Evolutionary conservation across 495 filamentous ascomycete species (phyloP), one percentile per base, ranked within the genome.

Genomic region (Aspergillus taichungensis): DNA sequence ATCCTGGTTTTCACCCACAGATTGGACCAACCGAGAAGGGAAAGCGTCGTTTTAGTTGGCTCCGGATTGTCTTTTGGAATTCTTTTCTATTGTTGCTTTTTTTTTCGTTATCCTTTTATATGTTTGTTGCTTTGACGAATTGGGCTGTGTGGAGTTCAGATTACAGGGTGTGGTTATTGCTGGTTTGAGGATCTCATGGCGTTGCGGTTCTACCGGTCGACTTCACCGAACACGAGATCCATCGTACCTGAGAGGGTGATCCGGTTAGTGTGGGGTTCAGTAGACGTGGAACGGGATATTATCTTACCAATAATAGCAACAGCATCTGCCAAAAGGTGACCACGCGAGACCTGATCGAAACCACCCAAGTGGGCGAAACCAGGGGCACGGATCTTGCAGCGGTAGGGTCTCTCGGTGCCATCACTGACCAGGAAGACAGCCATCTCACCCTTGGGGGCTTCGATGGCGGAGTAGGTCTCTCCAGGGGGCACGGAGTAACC

Each of bases 381-480:
- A 32, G 92, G 92, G 31, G 94, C 90, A 53, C 92, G 80, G 56
- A 99, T 95, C 76, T 96, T 94, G 69, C 94, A 95, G 55, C 94
- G 77, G 72, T 99, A 99, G 34, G 92, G 92, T 49, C 92, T 74
- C 76, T 99, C 92, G 57, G 78, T 92, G 41, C 92, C 92, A 63
- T 99, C 92, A 63, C 83, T 88, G 49, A 99, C 94, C n/a, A 99
- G 69, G 63, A 82, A 99, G 30, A 99, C 92, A 60, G 83, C 92
- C 92, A 99, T 99, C 73, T 99, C 92, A 58, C 92, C 92, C 80
- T 99, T 99, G 44, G 92, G 92, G 13, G 92, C 92, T 73, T 99
- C 92, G 54, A 99, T 99, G 29, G 85, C 90, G 7, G 80, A 86
- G 72, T 99, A 99, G 8, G 92, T 99, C 75, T 99, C 92, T 37